phyloP scores from a whole-genome alignment of 352 stramenopile species.

The Phytophthora hibernalis region DNA sequence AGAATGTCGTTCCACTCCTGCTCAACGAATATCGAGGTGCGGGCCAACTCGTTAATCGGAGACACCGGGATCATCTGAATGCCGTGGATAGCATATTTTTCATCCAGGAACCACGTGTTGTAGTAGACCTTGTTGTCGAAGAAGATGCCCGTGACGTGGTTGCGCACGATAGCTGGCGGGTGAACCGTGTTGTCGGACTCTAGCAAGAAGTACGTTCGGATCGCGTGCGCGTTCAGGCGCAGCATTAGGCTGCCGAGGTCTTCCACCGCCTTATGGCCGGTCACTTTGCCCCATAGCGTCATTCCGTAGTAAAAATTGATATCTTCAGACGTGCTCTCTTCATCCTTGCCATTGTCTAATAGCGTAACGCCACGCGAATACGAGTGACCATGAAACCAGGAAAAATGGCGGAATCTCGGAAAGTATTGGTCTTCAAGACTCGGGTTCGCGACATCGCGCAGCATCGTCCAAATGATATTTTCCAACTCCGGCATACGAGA shows the following conservation, averaged over 20 bases:
- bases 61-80: slow-evolving; percentile 86
- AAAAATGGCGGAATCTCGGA: slow-evolving; percentile 77
- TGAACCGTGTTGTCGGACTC: slow-evolving; percentile 64
- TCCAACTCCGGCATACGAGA: slow-evolving; percentile 61
- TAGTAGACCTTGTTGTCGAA: slow-evolving; percentile 83
- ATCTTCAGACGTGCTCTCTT: slow-evolving; percentile 80
- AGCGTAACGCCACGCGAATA: slow-evolving; percentile 73
- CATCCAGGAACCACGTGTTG: slow-evolving; percentile 73
- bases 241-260: slow-evolving; percentile 81
- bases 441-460: slow-evolving; percentile 79
- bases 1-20: slow-evolving; percentile 83
- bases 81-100: slow-evolving; percentile 77
- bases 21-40: slow-evolving; percentile 63
- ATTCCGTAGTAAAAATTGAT: slow-evolving; percentile 87
- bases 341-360: slow-evolving; percentile 72
- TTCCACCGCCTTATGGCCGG: slow-evolving; percentile 61
- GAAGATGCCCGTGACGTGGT: slow-evolving; percentile 82
- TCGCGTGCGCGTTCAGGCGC: slow-evolving; percentile 61
- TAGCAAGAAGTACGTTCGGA: slow-evolving; percentile 82
- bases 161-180: slow-evolving; percentile 64
- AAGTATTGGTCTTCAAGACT: slow-evolving; percentile 60
- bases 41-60: slow-evolving; percentile 72
- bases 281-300: slow-evolving; percentile 75
- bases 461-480: slow-evolving; percentile 63
- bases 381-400: slow-evolving; percentile 80